Conservation (phyloP, 345 rosid genomes). For the Gossypium herbaceum region DNA sequence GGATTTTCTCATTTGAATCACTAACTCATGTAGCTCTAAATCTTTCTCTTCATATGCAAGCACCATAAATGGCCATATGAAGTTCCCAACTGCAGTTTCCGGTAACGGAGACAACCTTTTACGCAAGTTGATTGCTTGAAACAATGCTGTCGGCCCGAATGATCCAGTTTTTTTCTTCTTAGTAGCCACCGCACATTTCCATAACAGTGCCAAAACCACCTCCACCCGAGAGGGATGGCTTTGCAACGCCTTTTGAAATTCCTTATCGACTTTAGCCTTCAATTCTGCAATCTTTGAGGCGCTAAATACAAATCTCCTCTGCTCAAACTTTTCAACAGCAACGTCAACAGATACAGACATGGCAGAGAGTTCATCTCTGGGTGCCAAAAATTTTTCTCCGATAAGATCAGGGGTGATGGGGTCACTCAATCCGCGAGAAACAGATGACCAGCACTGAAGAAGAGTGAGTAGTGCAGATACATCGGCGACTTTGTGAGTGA, state of each 20-base stretch:
- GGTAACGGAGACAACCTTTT: conserved; percentile 14
- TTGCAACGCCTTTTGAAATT: not conserved
- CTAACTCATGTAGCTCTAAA: not conserved
- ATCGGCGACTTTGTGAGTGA: conserved; percentile 15
- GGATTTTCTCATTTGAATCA: conserved; percentile 6
- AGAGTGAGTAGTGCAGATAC: conserved; percentile 16
- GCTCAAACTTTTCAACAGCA: not conserved
- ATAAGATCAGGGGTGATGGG: not conserved
- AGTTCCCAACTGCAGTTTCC: conserved; percentile 1
- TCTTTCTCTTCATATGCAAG: conserved; percentile 4
- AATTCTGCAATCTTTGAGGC: conserved; percentile 14
- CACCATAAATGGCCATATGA: conserved; percentile 14
- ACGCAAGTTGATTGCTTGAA: conserved; percentile 9
- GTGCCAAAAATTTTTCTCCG: conserved; percentile 11
- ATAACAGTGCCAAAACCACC: conserved; percentile 14
- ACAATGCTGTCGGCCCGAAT: not conserved
- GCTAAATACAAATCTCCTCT: conserved; percentile 1
- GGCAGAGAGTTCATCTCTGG: conserved; percentile 6
- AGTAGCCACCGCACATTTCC: not conserved
- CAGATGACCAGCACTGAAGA: conserved; percentile 13
- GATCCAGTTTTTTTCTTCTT: conserved; percentile 1
- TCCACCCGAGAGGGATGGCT: conserved; percentile 5
- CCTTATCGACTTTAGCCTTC: conserved; percentile 7
- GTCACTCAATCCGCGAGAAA: conserved; percentile 2
- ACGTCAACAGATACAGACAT: not conserved